Conservation (phyloP, 257 asterid species). For the Solanum pimpinellifolium region DNA sequence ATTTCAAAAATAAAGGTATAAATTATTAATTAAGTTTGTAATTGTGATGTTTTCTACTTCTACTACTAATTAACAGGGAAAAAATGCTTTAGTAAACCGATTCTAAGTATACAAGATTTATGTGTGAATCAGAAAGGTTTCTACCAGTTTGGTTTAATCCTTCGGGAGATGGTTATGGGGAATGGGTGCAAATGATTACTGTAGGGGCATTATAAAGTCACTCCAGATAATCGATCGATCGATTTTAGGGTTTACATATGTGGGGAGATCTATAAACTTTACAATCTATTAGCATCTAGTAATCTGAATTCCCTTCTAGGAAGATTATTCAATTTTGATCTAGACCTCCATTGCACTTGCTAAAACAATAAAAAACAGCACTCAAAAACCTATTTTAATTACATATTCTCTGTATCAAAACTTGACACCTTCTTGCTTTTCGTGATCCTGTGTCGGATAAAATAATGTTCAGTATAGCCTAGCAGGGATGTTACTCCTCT, state of each 20-base stretch:
- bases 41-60: neutral
- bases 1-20: neutral
- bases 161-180: constrained; percentile 45
- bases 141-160: constrained; percentile 42
- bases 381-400: too few relatives aligned
- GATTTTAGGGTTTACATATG: neutral
- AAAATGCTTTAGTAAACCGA: constrained; percentile 22
- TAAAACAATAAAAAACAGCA: too few relatives aligned
- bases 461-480: neutral
- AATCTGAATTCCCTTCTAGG: too few relatives aligned
- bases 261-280: neutral
- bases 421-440: too few relatives aligned
- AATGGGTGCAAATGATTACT: constrained; percentile 5
- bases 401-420: too few relatives aligned
- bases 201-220: constrained; percentile 29
- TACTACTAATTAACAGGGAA: constrained; percentile 23
- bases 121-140: constrained; percentile 33
- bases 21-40: neutral
- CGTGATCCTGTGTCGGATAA: neutral
- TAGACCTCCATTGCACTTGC: too few relatives aligned
- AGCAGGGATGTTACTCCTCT: neutral
- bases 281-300: too few relatives aligned
- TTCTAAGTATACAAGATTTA: constrained; percentile 17
- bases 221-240: neutral
- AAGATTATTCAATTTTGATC: too few relatives aligned